Evolutionary conservation across 2,329 filamentous ascomycete genomes (phyloP).

Genomic region (Penicillium sp.): DNA sequence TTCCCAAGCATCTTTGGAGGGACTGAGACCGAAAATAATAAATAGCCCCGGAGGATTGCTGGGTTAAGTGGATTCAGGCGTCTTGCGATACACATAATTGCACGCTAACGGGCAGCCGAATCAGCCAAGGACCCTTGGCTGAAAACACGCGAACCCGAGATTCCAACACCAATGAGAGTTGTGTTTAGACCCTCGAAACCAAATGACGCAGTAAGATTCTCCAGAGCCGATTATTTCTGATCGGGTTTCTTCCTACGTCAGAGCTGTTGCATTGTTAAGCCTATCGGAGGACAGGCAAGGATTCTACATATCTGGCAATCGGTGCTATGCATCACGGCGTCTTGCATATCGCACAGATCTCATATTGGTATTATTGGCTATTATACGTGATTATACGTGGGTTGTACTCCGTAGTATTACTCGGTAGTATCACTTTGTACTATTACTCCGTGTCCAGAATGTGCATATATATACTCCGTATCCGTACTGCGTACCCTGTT

Average conservation of each 20-base stretch:
- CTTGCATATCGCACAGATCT: neutral
- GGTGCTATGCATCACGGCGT: neutral
- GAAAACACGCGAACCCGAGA: neutral
- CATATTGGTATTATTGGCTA: neutral
- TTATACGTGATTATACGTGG: neutral
- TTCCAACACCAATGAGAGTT: neutral
- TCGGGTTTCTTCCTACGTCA: neutral
- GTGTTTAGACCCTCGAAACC: neutral
- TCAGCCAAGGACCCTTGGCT: slow-evolving; percentile 3
- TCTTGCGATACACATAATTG: neutral
- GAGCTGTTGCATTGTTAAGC: neutral
- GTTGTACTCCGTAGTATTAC: neutral
- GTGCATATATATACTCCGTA: neutral
- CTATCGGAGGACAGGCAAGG: slow-evolving; percentile 2
- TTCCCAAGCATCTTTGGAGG: neutral
- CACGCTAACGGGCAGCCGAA: slow-evolving; percentile 2
- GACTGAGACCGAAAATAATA: neutral
- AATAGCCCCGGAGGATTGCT: neutral
- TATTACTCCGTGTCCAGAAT: neutral
- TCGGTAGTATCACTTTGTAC: neutral
- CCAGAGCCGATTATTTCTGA: neutral
- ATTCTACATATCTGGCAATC: neutral
- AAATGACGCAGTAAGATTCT: slow-evolving; percentile 1
- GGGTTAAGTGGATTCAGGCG: neutral
- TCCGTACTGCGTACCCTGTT: neutral